These are phyloP conservation scores for Aspergillus vadensis DNA, from an alignment of 2,329 filamentous ascomycete species.

Conservation along the genomic window DNA sequence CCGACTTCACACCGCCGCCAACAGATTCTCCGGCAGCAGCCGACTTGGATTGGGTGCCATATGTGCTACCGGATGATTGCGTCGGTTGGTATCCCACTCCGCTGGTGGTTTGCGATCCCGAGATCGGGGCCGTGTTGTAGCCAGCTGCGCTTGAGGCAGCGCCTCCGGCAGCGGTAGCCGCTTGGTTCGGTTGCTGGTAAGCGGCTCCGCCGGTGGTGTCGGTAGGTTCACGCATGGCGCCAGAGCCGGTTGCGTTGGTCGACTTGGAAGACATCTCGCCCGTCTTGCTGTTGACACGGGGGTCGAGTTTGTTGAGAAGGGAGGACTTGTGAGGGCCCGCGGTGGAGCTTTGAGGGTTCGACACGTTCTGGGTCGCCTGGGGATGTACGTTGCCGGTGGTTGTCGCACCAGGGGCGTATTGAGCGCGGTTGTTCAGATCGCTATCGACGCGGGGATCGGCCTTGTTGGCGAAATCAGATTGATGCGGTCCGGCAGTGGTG, in stretches of 20 bases:
- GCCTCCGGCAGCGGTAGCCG: conserved; percentile 23
- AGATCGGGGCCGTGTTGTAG: conserved; percentile 18
- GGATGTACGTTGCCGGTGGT: conserved; percentile 18
- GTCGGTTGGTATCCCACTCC: conserved; percentile 14
- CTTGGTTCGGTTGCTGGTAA: conserved; percentile 21
- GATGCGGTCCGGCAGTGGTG: conserved; percentile 23
- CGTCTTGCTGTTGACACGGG: conserved; percentile 29
- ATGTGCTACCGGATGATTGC: conserved; percentile 20
- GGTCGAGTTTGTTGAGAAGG: conserved; percentile 31
- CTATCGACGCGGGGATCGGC: conserved; percentile 36
- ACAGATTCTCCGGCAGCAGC: conserved; percentile 23
- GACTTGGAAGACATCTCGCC: conserved; percentile 24
- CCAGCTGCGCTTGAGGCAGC: conserved; percentile 26
- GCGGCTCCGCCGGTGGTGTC: conserved; percentile 1
- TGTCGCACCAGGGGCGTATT: conserved; percentile 21
- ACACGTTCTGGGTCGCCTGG: conserved; percentile 9
- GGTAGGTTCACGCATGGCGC: conserved; percentile 12
- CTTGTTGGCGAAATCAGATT: conserved; percentile 36
- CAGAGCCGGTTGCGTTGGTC: conserved; percentile 16
- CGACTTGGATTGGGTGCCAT: conserved; percentile 12
- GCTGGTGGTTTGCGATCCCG: conserved; percentile 3
- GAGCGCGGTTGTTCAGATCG: conserved; percentile 20
- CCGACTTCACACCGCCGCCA: conserved; percentile 29
- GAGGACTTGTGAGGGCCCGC: conserved; percentile 24
- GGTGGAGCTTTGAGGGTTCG: conserved; percentile 9